phyloP scores from a whole-genome alignment of 2,329 filamentous ascomycete species.

The Aspergillus felis region DNA sequence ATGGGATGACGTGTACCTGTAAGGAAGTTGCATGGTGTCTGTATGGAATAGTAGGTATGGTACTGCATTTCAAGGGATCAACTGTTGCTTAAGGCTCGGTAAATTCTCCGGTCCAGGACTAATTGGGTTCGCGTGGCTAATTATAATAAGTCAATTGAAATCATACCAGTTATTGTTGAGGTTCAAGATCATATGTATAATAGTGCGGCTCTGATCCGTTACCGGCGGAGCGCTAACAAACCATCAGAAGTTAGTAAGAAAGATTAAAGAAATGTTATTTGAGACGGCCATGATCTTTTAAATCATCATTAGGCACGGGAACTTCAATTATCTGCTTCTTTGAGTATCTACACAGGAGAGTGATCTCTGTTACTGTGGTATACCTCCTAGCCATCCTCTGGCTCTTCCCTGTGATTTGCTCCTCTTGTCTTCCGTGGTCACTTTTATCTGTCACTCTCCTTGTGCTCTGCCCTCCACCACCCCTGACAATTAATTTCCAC shows the following conservation, averaged over 20 bases:
- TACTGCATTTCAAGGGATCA: background rate
- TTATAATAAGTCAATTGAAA: background rate
- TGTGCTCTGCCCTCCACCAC: conserved; percentile 7
- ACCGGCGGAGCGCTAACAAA: conserved; percentile 7
- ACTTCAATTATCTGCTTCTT: background rate
- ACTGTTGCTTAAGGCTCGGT: background rate
- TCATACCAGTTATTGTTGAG: background rate
- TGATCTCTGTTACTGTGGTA: background rate
- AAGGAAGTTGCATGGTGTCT: background rate
- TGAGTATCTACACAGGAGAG: background rate
- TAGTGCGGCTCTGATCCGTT: conserved; percentile 7
- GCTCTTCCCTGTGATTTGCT: background rate
- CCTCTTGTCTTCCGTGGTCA: background rate
- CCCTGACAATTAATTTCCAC: conserved; percentile 20
- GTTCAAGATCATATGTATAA: background rate
- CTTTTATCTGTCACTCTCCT: conserved; percentile 1
- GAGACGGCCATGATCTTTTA: background rate
- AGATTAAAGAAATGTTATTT: background rate
- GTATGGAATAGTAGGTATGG: background rate
- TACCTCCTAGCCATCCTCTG: background rate
- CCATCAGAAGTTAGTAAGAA: background rate
- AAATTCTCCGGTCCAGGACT: background rate
- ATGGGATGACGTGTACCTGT: background rate
- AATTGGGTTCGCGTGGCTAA: background rate
- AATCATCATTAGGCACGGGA: background rate